Conservation (phyloP, 306 rosid species). For the Pterocarpus santalinus region DNA sequence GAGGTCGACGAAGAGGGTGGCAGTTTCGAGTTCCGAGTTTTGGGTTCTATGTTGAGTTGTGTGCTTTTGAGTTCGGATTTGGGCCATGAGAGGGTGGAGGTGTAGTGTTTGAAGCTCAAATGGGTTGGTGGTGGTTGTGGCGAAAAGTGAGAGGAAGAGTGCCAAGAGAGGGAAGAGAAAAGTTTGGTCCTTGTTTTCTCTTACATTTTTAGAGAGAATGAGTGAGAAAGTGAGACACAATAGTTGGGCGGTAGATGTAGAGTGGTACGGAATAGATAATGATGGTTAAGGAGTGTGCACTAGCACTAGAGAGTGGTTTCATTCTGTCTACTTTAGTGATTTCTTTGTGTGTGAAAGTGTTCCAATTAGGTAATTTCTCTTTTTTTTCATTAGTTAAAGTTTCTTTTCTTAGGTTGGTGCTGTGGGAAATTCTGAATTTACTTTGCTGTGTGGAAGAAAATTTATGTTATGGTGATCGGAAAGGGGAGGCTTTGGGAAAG, state of each 20-base stretch:
- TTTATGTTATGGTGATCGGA: no score
- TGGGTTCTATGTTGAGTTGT: conserved; percentile 23
- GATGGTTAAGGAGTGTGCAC: no score
- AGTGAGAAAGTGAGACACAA: neutral
- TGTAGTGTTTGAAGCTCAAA: conserved; percentile 50
- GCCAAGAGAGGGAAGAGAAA: neutral
- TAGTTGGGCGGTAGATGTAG: neutral
- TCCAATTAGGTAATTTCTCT: no score
- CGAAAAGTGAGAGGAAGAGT: conserved; percentile 8
- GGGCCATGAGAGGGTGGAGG: conserved; percentile 57
- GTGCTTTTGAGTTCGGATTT: neutral
- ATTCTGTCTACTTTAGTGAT: no score
- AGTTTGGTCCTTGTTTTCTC: neutral
- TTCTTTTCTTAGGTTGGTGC: no score
- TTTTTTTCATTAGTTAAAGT: no score
- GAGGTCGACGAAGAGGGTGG: conserved; percentile 47
- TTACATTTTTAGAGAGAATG: conserved; percentile 54
- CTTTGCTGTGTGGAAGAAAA: no score
- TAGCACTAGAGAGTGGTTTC: no score
- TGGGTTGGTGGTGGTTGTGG: conserved; percentile 41
- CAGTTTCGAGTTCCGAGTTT: neutral
- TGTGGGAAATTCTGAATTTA: no score
- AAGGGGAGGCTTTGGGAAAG: no score
- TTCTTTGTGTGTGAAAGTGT: no score
- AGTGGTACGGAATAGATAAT: neutral